A percentile compares a stretch with the other conserved stretches of the same genome.
Evolutionary conservation across 1,284 basidiomycete genomes (phyloP).

Genomic region (Mycena sp.): DNA sequence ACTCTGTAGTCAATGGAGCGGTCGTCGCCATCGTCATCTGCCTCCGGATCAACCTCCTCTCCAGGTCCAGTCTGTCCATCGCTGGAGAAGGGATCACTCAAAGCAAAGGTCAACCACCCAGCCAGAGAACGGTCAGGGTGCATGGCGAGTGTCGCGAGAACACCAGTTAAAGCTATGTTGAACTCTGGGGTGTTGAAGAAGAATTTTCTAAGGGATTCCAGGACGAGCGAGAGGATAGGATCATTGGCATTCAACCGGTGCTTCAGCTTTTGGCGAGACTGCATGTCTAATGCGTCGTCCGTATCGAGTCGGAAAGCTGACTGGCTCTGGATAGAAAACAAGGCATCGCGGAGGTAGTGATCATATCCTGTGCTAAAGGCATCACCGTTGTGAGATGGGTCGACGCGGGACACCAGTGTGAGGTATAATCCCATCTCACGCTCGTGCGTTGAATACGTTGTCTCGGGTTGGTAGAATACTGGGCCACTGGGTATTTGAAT

Average conservation of each 20-base stretch:
- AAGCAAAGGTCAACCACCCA: constrained; percentile 86
- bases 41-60: constrained; percentile 42
- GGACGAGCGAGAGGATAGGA: constrained; percentile 75
- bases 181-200: constrained; percentile 87
- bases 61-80: constrained; percentile 30
- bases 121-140: constrained; percentile 88
- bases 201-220: constrained; percentile 80
- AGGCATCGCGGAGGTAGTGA: constrained; percentile 85
- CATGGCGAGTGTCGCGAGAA: constrained; percentile 79
- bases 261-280: constrained; percentile 57
- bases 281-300: constrained; percentile 47
- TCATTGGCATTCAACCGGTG: constrained; percentile 86
- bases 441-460: constrained; percentile 80
- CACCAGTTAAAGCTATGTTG: constrained; percentile 90
- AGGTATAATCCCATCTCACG: constrained; percentile 87
- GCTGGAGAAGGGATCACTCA: constrained; percentile 37
- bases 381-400: constrained; percentile 77
- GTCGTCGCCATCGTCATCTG: constrained; percentile 66
- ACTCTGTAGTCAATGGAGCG: constrained; percentile 80
- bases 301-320: constrained; percentile 60
- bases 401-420: constrained; percentile 80
- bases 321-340: constrained; percentile 74
- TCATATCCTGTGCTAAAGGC: constrained; percentile 89
- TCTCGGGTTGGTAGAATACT: constrained; percentile 68
- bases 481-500: constrained; percentile 35